A percentile compares a stretch with the other conserved stretches of the same genome.
These are phyloP conservation scores for Wolfiporia cocos DNA, from an alignment of 1,284 basidiomycete species.

Conservation along the genomic window DNA sequence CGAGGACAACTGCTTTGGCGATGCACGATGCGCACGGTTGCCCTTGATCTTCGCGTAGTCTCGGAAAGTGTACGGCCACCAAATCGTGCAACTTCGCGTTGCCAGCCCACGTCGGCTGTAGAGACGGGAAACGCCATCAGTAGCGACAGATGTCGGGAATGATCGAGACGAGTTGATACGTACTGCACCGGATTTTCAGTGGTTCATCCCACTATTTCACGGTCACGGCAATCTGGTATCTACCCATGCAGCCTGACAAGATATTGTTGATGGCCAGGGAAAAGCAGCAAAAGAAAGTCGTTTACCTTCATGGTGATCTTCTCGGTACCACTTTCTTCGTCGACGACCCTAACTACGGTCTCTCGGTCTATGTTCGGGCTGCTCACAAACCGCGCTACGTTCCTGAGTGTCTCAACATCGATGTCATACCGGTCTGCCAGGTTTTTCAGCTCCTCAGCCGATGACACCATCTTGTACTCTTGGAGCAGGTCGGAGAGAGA, in stretches of 20 bases:
- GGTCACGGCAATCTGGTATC: constrained; percentile 14
- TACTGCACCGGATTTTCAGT: no score
- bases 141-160: no score
- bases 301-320: constrained; percentile 52
- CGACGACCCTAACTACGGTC: constrained; percentile 40
- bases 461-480: constrained; percentile 48
- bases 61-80: no score
- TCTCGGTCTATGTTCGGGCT: constrained; percentile 61
- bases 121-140: no score
- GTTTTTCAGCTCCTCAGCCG: constrained; percentile 37
- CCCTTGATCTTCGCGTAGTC: no score
- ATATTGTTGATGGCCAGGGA: background rate
- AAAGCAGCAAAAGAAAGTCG: background rate
- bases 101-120: no score
- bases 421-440: constrained; percentile 55
- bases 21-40: no score
- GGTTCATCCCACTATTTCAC: no score
- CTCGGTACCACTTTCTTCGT: constrained; percentile 59
- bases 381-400: constrained; percentile 58
- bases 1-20: no score
- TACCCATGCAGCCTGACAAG: constrained; percentile 18
- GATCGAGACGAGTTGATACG: no score
- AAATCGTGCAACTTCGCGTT: no score
- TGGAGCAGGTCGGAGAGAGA: constrained; percentile 60
- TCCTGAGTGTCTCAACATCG: constrained; percentile 48